A percentile compares a stretch with the other conserved stretches of the same genome.
Evolutionary conservation across 257 asterid genomes (phyloP).

Genomic region (Nicotiana tabacum): DNA sequence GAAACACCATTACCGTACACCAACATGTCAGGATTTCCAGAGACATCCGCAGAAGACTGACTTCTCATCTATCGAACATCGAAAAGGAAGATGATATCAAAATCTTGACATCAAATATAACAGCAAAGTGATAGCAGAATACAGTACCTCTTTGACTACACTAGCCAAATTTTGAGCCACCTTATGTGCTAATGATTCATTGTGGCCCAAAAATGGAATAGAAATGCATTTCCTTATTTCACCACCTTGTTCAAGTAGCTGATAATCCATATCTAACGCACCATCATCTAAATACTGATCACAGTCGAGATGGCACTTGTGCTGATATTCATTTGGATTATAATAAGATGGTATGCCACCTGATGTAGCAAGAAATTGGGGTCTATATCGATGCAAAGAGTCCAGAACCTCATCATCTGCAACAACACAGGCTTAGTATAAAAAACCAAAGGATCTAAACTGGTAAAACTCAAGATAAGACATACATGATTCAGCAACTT

Average conservation of each 20-base stretch:
- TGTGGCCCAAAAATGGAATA: conserved; percentile 61
- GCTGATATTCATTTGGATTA: conserved; percentile 43
- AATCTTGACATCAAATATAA: conserved; percentile 19
- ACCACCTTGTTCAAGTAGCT: conserved; percentile 37
- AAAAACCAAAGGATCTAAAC: conserved; percentile 6
- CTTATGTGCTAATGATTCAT: conserved; percentile 41
- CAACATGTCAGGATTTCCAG: conserved; percentile 27
- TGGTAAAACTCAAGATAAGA: conserved; percentile 5
- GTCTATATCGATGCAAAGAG: conserved; percentile 77
- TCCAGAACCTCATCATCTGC: conserved; percentile 82
- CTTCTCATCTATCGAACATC: conserved; percentile 57
- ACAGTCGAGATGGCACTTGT: conserved; percentile 36
- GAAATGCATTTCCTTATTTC: conserved; percentile 43
- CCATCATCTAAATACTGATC: conserved; percentile 29
- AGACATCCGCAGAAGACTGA: conserved; percentile 36
- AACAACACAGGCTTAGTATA: conserved; percentile 20
- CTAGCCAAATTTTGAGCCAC: conserved; percentile 56
- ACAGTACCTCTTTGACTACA: conserved; percentile 70
- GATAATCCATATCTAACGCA: conserved; percentile 33
- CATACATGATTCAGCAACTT: conserved; percentile 74
- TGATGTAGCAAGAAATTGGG: conserved; percentile 49
- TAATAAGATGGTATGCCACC: conserved; percentile 44
- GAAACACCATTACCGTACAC: conserved; percentile 14
- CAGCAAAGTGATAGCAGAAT: conserved; percentile 14
- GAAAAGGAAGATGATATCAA: conserved; percentile 16